Percentiles rank a stretch among this genome's conserved stretches.
phyloP scores from a whole-genome alignment of 495 filamentous ascomycete species.

The Xylaria flabelliformis region DNA sequence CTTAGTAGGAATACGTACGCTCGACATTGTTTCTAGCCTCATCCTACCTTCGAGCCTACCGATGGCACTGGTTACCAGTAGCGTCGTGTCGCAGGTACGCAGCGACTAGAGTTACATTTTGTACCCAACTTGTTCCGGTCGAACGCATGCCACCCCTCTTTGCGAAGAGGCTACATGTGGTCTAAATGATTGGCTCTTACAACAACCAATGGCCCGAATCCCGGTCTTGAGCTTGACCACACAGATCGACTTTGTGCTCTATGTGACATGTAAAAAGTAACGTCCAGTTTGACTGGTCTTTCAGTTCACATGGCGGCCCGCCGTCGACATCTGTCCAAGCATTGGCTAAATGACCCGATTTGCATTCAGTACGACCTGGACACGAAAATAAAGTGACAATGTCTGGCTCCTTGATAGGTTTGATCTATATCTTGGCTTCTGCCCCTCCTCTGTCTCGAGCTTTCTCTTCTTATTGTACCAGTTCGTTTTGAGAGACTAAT shows the following conservation, averaged over 20 bases:
- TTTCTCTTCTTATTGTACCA: conserved; percentile 19
- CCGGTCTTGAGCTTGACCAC: conserved; percentile 21
- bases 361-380: conserved; percentile 12
- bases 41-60: background rate
- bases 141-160: conserved; percentile 19
- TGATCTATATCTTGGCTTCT: conserved; percentile 16
- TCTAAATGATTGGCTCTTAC: conserved; percentile 37
- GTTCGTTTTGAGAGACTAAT: conserved; percentile 9
- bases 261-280: background rate
- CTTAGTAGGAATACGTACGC: background rate
- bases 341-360: conserved; percentile 10
- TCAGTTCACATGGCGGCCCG: background rate
- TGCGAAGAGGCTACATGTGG: conserved; percentile 35
- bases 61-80: background rate
- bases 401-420: background rate
- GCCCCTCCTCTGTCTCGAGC: conserved; percentile 1
- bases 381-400: background rate
- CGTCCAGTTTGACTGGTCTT: conserved; percentile 3
- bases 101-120: conserved; percentile 1
- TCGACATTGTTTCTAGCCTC: conserved; percentile 8
- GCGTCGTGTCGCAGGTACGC: conserved; percentile 3
- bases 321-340: conserved; percentile 2
- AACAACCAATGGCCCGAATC: background rate
- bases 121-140: conserved; percentile 1
- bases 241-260: background rate